Evolutionary conservation across 768 basidiomycete genomes (phyloP).

Genomic region (Dacryopinax primogenitus): DNA sequence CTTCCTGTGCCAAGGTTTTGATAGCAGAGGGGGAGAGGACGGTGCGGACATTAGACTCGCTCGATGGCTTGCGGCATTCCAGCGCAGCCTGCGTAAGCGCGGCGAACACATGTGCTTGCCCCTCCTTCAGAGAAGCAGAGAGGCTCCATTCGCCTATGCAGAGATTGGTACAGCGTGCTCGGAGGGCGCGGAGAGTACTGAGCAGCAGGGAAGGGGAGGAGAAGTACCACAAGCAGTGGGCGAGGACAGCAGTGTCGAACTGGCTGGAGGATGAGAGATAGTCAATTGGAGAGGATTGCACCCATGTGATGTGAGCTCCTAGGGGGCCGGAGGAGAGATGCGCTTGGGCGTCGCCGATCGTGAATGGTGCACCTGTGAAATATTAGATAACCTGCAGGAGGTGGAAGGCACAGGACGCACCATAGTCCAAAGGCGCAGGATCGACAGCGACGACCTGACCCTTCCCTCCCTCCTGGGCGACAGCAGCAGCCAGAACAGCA

Average conservation of each 20-base stretch:
- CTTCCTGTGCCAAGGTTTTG: constrained; percentile 20
- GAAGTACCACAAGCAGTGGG: constrained; percentile 33
- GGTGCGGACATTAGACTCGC: constrained; percentile 29
- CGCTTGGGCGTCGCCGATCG: constrained; percentile 30
- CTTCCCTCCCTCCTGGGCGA: constrained; percentile 26
- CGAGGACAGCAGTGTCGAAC: constrained; percentile 27
- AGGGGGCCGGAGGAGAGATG: constrained; percentile 24
- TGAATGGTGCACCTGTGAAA: constrained; percentile 27
- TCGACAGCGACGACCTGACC: constrained; percentile 33
- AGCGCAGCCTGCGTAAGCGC: constrained; percentile 30
- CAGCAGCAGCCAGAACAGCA: constrained; percentile 27
- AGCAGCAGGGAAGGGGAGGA: constrained; percentile 25
- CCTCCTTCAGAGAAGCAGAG: constrained; percentile 18
- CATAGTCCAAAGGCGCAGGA: constrained; percentile 30
- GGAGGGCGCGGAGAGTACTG: constrained; percentile 25
- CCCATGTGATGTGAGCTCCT: constrained; percentile 29
- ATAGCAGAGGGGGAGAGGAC: constrained; percentile 28
- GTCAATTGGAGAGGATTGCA: constrained; percentile 24
- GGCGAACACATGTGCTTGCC: constrained; percentile 28
- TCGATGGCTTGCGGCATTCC: constrained; percentile 25
- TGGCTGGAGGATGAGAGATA: constrained; percentile 22
- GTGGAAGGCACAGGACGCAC: constrained; percentile 17
- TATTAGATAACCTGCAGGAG: neutral
- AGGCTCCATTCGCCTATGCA: constrained; percentile 31
- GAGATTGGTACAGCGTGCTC: constrained; percentile 19